Conservation (phyloP, 257 asterid species). For the Verbena officinalis region DNA sequence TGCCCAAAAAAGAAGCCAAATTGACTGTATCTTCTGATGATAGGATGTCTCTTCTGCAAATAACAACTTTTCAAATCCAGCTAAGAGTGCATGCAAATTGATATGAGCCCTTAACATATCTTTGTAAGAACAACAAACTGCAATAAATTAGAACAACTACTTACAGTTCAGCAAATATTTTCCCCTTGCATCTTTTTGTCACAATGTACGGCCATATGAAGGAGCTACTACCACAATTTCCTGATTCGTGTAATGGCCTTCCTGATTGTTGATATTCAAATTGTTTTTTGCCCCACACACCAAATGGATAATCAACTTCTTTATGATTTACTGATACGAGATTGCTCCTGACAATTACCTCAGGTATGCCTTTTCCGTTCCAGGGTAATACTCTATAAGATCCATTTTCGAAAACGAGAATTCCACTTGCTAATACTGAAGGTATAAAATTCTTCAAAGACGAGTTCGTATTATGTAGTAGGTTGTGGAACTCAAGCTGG, state of each 20-base stretch:
- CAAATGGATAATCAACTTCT: slow-evolving; percentile 76
- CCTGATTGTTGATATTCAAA: slow-evolving; percentile 68
- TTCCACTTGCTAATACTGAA: slow-evolving; percentile 77
- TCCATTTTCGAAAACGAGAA: slow-evolving; percentile 71
- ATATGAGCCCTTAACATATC: slow-evolving; percentile 21
- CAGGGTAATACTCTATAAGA: slow-evolving; percentile 59
- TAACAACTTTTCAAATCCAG: slow-evolving; percentile 29
- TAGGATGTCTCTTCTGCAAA: slow-evolving; percentile 77
- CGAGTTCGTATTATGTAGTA: slow-evolving; percentile 55
- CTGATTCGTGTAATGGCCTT: slow-evolving; percentile 42
- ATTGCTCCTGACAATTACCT: slow-evolving; percentile 49
- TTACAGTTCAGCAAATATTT: slow-evolving; percentile 86
- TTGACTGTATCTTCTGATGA: slow-evolving; percentile 61
- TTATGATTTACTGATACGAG: slow-evolving; percentile 39
- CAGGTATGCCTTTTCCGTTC: slow-evolving; percentile 87
- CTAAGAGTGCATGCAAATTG: slow-evolving; percentile 6
- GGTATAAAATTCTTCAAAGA: slow-evolving; percentile 78
- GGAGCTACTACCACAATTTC: slow-evolving; percentile 44
- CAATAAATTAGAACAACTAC: slow-evolving; percentile 33
- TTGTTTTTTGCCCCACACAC: slow-evolving; percentile 70
- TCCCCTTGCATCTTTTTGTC: slow-evolving; percentile 84
- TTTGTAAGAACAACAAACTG: slow-evolving; percentile 22
- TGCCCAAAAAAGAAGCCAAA: slow-evolving; percentile 89
- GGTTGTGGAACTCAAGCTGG: slow-evolving; percentile 88
- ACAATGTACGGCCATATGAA: slow-evolving; percentile 83